Base-by-base conservation (phyloP, 768 basidiomycete species). In the Coprinopsis strossmayeri region DNA sequence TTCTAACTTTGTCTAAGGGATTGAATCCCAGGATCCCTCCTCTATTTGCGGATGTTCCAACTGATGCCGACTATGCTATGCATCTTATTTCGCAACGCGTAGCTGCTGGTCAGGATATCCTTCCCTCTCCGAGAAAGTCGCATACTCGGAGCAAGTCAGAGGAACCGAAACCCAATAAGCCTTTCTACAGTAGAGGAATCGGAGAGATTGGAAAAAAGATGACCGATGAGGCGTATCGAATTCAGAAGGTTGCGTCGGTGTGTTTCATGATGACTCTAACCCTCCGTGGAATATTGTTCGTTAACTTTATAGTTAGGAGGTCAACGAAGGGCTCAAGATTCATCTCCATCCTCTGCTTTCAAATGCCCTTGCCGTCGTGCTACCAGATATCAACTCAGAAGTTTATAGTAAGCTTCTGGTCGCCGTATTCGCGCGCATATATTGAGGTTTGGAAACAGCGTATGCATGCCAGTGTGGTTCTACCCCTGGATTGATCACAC, bases 41-140 rank as follows among this genome's bases (percentile, higher is more conserved):
- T 5, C 63, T 69, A 2, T 70, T 84, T 42, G 52, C 56, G 30
- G 73, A 79, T 51, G 76, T 74, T 10, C 83, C 84, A 0, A 86
- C 82, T 2, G 82, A 87, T 54, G 73, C 78, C 2, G 81, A 86
- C 41, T 81, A 82, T 56, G 82, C 84, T 1, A 84, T 85, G 78
- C 73, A 82, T 30, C 59, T 86, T 10, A 84, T 86, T 15, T 73
- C 82, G 2, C 69, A 73, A 48, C 76, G 84, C 5, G 69, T 84
- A 3, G 72, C 76, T 27, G 64, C 70, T 17, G 83, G 83, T 4
- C 65, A 81, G 42, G 68, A 72, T 21, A 59, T 83, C 28, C 65
- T 59, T 18, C 68, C 74, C 3, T 54, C 64, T 28, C 62, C 51
- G 30, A 15, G 15, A 15, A 40, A 32, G 18, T 12, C 20, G 4